These are phyloP conservation scores for Aspergillus brasiliensis DNA, from an alignment of 2,329 filamentous ascomycete genomes.

Conservation along the genomic window DNA sequence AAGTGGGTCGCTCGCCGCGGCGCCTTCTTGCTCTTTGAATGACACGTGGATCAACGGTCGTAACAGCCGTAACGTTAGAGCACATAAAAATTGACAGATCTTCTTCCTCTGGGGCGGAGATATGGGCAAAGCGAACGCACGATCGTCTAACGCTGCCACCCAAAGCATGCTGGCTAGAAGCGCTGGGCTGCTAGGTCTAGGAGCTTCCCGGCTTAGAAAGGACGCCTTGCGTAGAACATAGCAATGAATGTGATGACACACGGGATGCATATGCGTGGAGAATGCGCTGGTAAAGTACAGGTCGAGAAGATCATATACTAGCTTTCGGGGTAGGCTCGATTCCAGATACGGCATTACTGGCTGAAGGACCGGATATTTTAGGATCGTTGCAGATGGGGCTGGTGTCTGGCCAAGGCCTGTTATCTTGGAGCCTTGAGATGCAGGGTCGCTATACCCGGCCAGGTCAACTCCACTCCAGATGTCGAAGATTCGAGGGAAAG, in stretches of 20 bases:
- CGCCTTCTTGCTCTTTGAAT: constrained; percentile 51
- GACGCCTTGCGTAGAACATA: constrained; percentile 87
- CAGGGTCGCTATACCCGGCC: constrained; percentile 43
- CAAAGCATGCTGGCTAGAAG: constrained; percentile 93
- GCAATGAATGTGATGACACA: constrained; percentile 85
- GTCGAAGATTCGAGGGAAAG: constrained; percentile 33
- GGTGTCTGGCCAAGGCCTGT: constrained; percentile 57
- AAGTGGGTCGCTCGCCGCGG: constrained; percentile 43
- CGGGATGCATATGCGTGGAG: constrained; percentile 82
- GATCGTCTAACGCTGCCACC: constrained; percentile 91
- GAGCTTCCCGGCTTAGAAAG: constrained; percentile 78
- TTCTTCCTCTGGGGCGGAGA: constrained; percentile 78
- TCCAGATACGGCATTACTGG: constrained; percentile 79
- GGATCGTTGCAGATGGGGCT: constrained; percentile 30
- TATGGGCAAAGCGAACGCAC: constrained; percentile 81
- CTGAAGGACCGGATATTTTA: constrained; percentile 83
- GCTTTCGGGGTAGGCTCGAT: constrained; percentile 72
- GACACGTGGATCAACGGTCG: constrained; percentile 82
- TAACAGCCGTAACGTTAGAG: constrained; percentile 80
- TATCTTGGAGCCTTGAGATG: constrained; percentile 56
- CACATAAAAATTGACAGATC: constrained; percentile 84
- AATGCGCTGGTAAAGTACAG: constrained; percentile 90
- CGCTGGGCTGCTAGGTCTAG: constrained; percentile 79
- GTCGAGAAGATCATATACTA: constrained; percentile 87
- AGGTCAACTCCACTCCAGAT: constrained; percentile 36